Conservation (phyloP, 495 filamentous ascomycete genomes). For the Xylaria bambusicola region DNA sequence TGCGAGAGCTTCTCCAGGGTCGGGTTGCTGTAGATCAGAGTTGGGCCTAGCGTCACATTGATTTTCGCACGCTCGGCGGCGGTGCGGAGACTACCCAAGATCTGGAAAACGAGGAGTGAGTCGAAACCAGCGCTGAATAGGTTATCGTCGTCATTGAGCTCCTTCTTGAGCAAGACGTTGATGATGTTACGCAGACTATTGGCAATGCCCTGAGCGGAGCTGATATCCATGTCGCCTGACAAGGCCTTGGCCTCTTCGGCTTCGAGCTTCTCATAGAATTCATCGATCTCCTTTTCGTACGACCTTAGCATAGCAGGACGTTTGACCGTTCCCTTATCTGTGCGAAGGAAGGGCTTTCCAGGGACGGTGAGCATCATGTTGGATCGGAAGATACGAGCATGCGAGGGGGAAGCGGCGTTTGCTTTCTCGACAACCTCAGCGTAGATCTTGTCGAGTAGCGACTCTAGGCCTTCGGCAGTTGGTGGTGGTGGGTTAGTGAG, state of each 20-base stretch:
- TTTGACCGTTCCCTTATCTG: conserved; percentile 51
- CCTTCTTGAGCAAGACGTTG: conserved; percentile 17
- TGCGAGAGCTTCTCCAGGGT: conserved; percentile 30
- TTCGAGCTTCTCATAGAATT: conserved; percentile 33
- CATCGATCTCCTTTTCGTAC: conserved; percentile 48
- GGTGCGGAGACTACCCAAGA: conserved; percentile 21
- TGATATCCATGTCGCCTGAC: conserved; percentile 11
- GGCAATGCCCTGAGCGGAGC: conserved; percentile 14
- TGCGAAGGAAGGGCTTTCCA: conserved; percentile 43
- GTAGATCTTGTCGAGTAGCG: conserved; percentile 27
- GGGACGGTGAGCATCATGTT: conserved; percentile 37
- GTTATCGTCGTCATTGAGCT: conserved; percentile 30
- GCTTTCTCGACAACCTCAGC: conserved; percentile 30
- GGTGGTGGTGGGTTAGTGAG: conserved; percentile 11
- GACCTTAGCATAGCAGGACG: conserved; percentile 39
- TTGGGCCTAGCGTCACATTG: conserved; percentile 15
- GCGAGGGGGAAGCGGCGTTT: conserved; percentile 32
- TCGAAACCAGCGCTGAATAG: conserved; percentile 48
- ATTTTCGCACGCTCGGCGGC: conserved; percentile 10
- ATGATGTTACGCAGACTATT: conserved; percentile 16
- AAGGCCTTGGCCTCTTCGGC: conserved; percentile 24
- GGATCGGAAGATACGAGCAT: conserved; percentile 26
- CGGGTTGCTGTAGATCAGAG: conserved; percentile 25
- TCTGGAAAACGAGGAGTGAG: conserved; percentile 39
- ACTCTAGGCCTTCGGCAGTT: conserved; percentile 15